phyloP scores from a whole-genome alignment of 2,329 filamentous ascomycete species.

The Cladobotryum protrusum region DNA sequence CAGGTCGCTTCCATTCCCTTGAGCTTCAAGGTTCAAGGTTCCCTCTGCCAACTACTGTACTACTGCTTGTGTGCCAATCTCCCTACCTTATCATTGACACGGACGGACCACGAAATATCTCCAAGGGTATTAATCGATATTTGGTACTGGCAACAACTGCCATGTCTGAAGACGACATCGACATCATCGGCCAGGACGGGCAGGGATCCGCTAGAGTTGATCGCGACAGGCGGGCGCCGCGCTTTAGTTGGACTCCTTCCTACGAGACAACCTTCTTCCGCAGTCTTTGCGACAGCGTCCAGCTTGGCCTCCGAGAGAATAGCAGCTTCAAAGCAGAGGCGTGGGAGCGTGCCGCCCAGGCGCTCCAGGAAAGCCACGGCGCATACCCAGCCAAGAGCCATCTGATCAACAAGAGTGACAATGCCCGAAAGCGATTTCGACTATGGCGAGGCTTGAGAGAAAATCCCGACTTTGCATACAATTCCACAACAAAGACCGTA shows the following conservation, averaged over 20 bases:
- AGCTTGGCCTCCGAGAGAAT: conserved; percentile 49
- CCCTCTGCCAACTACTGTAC: not conserved
- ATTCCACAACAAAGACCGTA: conserved; percentile 43
- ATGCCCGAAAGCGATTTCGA: conserved; percentile 57
- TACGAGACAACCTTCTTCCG: conserved; percentile 57
- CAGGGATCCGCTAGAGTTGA: conserved; percentile 28
- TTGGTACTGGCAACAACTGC: not conserved
- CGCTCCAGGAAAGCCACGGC: conserved; percentile 48
- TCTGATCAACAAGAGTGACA: conserved; percentile 59
- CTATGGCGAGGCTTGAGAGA: conserved; percentile 54
- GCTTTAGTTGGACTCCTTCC: conserved; percentile 54
- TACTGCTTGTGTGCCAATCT: not conserved
- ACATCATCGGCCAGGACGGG: conserved; percentile 31
- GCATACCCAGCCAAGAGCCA: conserved; percentile 55
- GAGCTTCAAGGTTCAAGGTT: not conserved
- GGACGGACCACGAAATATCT: not conserved
- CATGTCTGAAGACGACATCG: conserved; percentile 36
- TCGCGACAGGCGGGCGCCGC: conserved; percentile 39
- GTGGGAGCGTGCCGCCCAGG: conserved; percentile 51
- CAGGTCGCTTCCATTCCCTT: conserved; percentile 4
- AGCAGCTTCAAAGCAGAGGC: conserved; percentile 57
- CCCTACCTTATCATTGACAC: not conserved
- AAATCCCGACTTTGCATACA: conserved; percentile 51
- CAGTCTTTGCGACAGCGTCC: conserved; percentile 54
- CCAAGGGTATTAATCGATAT: not conserved